Conservation (phyloP, 139 green algal genomes). For the Tetraselmis striata region DNA sequence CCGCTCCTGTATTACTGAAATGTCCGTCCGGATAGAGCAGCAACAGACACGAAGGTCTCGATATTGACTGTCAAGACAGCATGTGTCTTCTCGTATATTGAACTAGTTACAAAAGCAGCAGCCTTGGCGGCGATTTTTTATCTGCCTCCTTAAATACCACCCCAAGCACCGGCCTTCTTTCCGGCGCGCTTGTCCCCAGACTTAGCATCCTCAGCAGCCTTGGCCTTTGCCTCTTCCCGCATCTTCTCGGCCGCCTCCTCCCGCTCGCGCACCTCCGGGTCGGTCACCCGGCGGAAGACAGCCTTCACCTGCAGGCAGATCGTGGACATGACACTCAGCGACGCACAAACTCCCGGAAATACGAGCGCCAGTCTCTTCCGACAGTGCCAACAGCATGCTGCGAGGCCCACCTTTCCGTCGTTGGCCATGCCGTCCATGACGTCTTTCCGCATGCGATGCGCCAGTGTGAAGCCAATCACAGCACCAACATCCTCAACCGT, state of each 20-base stretch:
- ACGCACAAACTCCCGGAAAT: too few relatives aligned
- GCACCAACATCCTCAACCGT: background rate
- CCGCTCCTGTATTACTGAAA: too few relatives aligned
- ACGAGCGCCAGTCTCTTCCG: slow-evolving; percentile 93
- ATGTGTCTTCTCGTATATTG: too few relatives aligned
- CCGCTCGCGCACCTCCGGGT: slow-evolving; percentile 42
- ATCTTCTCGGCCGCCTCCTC: slow-evolving; percentile 14
- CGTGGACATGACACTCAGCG: slow-evolving; percentile 84
- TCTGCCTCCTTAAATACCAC: slow-evolving; percentile 25
- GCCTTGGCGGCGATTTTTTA: too few relatives aligned
- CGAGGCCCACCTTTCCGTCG: slow-evolving; percentile 31
- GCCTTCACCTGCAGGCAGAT: slow-evolving; percentile 75
- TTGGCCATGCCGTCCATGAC: background rate
- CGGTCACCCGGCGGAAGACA: slow-evolving; percentile 58
- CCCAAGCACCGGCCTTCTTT: slow-evolving; percentile 69
- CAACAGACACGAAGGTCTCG: too few relatives aligned
- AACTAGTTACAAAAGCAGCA: too few relatives aligned
- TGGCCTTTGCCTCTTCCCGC: slow-evolving; percentile 11
- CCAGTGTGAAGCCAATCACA: background rate
- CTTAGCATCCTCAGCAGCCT: slow-evolving; percentile 2
- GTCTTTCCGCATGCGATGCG: background rate
- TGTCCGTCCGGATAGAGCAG: too few relatives aligned
- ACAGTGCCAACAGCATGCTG: slow-evolving; percentile 33
- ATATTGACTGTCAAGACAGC: too few relatives aligned
- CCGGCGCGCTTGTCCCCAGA: slow-evolving; percentile 8